Evolutionary conservation across 331 rosid species (phyloP).

Genomic region (Quercus phellos): DNA sequence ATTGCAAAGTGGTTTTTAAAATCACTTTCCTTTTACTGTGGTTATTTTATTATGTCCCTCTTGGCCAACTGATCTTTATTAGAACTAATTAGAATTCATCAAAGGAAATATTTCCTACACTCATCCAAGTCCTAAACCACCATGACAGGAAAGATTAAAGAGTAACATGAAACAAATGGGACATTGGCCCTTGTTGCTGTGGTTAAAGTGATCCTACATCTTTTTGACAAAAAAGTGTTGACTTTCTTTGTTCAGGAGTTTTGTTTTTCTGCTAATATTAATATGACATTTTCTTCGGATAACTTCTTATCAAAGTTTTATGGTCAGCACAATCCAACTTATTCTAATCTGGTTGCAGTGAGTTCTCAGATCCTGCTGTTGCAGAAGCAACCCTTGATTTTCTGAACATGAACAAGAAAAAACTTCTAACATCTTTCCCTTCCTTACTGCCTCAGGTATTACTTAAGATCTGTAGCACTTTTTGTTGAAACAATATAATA

Average conservation of each 20-base stretch:
- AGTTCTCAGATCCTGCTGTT: slow-evolving; percentile 85
- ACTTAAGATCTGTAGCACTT: slow-evolving; percentile 9
- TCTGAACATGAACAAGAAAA: slow-evolving; percentile 66
- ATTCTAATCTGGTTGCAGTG: slow-evolving; percentile 53
- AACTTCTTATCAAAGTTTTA: background rate
- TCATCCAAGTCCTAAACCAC: background rate
- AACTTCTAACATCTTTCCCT: slow-evolving; percentile 65
- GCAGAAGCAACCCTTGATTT: slow-evolving; percentile 82
- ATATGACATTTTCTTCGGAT: background rate
- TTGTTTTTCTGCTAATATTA: background rate
- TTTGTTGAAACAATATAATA: slow-evolving; percentile 9
- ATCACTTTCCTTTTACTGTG: background rate
- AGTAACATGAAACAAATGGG: background rate
- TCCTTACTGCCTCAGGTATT: slow-evolving; percentile 85
- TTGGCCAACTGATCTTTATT: background rate
- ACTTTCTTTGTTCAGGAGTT: background rate
- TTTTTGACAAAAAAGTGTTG: background rate
- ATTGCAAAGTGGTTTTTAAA: background rate
- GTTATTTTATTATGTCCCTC: background rate
- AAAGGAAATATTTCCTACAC: background rate
- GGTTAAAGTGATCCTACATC: background rate
- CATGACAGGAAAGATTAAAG: background rate
- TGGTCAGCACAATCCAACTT: slow-evolving; percentile 9
- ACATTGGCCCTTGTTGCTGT: background rate
- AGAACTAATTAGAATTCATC: background rate